Conservation (phyloP, 2,329 filamentous ascomycete genomes). For the Alternaria dauci region DNA sequence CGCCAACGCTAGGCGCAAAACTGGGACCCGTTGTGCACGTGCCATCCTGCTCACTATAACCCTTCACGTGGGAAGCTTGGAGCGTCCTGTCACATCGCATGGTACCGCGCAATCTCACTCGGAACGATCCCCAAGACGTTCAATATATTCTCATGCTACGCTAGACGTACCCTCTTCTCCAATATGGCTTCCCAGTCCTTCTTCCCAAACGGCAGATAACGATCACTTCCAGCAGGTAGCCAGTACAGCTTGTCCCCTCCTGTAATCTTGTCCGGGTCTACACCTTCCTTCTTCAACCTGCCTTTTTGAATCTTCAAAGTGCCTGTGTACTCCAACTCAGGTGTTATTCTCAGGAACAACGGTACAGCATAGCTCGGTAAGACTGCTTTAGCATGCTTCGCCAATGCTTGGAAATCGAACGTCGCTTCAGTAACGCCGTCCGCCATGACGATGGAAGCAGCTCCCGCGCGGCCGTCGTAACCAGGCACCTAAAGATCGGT, state of each 20-base stretch:
- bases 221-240: slow-evolving; percentile 45
- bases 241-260: slow-evolving; percentile 53
- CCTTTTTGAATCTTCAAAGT: slow-evolving; percentile 59
- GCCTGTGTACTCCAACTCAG: slow-evolving; percentile 55
- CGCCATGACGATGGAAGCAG: slow-evolving; percentile 53
- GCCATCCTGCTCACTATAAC: not conserved
- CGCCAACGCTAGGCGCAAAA: not conserved
- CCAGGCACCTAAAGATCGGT: slow-evolving; percentile 33
- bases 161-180: slow-evolving; percentile 37
- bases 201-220: slow-evolving; percentile 51
- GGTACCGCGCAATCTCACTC: not conserved
- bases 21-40: not conserved
- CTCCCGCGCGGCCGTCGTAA: slow-evolving; percentile 57
- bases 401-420: slow-evolving; percentile 47
- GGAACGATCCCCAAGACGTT: not conserved
- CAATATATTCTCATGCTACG: not conserved
- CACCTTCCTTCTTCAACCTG: slow-evolving; percentile 53
- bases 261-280: slow-evolving; percentile 54
- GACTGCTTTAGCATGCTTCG: slow-evolving; percentile 49
- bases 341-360: slow-evolving; percentile 53
- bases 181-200: slow-evolving; percentile 50
- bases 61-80: not conserved
- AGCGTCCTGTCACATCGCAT: not conserved
- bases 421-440: slow-evolving; percentile 41
- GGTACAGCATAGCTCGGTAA: slow-evolving; percentile 59